Conservation (phyloP, 768 basidiomycete genomes). For the Russula sp. region DNA sequence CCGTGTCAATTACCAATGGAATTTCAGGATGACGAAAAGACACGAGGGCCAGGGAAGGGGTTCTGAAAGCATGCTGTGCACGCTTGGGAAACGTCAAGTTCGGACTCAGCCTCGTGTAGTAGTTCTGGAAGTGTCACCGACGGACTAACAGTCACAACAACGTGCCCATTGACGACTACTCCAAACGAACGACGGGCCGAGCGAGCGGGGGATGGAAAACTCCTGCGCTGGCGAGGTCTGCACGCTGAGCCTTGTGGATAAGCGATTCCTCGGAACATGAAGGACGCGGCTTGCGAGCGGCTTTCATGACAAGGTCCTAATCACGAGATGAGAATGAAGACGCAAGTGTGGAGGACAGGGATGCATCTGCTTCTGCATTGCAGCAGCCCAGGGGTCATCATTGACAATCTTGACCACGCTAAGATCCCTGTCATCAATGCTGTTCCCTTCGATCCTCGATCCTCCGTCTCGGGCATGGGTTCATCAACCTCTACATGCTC, state of each 20-base stretch:
- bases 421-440: slow-evolving; percentile 37
- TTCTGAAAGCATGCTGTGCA: slow-evolving; percentile 10
- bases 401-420: slow-evolving; percentile 79
- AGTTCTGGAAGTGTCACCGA: too few species aligned
- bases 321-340: slow-evolving; percentile 32
- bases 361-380: slow-evolving; percentile 80
- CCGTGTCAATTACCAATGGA: too few species aligned
- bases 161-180: slow-evolving; percentile 42
- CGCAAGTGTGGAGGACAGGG: too few species aligned
- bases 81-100: background rate
- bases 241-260: slow-evolving; percentile 25
- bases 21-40: background rate
- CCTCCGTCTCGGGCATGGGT: slow-evolving; percentile 19
- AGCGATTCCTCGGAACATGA: slow-evolving; percentile 33
- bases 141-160: slow-evolving; percentile 42
- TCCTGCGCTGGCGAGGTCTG: slow-evolving; percentile 15
- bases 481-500: slow-evolving; percentile 19
- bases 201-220: slow-evolving; percentile 11
- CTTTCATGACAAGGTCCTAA: slow-evolving; percentile 72
- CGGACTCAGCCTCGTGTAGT: too few species aligned
- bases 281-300: slow-evolving; percentile 32
- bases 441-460: slow-evolving; percentile 30
- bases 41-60: slow-evolving; percentile 13
- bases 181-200: slow-evolving; percentile 26
- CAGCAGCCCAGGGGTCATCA: slow-evolving; percentile 79